A percentile compares a stretch with the other conserved stretches of the same genome.
phyloP scores from a whole-genome alignment of 495 filamentous ascomycete species.

The Acidomyces sp. region DNA sequence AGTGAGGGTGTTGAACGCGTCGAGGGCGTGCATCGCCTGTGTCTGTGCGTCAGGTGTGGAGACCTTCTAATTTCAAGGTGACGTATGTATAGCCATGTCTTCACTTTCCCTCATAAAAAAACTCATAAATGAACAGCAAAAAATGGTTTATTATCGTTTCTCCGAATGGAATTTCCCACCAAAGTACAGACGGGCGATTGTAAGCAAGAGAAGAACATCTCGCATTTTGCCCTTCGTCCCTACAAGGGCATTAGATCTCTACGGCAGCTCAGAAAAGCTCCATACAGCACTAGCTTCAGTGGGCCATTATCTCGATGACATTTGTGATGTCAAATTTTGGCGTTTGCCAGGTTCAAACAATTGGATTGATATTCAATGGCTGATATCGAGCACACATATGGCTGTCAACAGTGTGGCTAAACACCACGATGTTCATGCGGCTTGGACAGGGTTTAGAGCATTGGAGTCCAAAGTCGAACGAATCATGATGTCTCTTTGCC shows the following conservation, averaged over 20 bases:
- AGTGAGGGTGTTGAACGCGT: background rate
- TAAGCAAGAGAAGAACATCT: background rate
- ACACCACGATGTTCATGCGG: background rate
- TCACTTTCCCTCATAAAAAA: too few relatives aligned
- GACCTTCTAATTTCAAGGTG: background rate
- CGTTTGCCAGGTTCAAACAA: background rate
- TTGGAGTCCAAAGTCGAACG: background rate
- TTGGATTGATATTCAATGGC: background rate
- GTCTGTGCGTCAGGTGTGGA: too few relatives aligned
- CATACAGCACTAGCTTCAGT: background rate
- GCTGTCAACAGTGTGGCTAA: background rate
- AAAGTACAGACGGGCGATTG: background rate
- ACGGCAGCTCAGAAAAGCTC: background rate
- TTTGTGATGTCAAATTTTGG: background rate
- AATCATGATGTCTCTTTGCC: background rate
- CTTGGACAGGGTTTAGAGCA: background rate
- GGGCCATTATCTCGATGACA: background rate
- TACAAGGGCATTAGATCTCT: background rate
- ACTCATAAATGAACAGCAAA: too few relatives aligned
- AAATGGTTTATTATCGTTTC: background rate
- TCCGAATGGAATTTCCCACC: background rate
- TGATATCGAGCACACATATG: background rate
- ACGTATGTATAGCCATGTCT: too few relatives aligned
- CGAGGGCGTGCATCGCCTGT: background rate
- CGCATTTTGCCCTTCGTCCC: background rate